Base-by-base conservation (phyloP, 73 alveolate genomes). In the Paramecium sonneborni region DNA sequence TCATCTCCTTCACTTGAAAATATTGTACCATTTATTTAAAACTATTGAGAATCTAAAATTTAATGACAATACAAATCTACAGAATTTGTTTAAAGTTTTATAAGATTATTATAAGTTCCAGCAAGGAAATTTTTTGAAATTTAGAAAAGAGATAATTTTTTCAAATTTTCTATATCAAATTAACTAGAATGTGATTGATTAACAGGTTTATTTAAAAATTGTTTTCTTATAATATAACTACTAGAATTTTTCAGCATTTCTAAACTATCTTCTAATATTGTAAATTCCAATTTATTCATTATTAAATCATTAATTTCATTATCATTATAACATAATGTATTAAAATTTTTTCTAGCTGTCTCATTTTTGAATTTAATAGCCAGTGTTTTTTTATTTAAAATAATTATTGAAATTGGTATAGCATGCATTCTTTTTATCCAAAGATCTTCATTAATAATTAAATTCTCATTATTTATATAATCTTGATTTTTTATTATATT, bases 211-310 rank as follows among this genome's bases (percentile, higher is more conserved):
- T 52, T 52, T 0, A 52, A 18, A 5, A 15, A 18, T 52, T 52
- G 12, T 52, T 52, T 52, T 52, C 30, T 52, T 52, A 4, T 11
- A 18, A 52, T 52, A 52, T 52, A 4, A 21, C 32, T 18, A 52
- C 34, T 52, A 15, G 68, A 52, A 18, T 52, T 52, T 52, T 18
- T 52, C 5, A 52, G 11, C 68, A 52, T 52, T 18, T 52, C 68
- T 52, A 52, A 52, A 52, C 68, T 52, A 14, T 52, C 68, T 18
- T 62, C 44, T 26, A 62, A 12, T 5, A 62, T 26, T 3, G 48
- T 62, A 28, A 62, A 62, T 8, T 62, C 44, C 44, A 62, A 62
- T 62, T 62, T 62, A 32, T 62, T 62, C 84, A 62, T 62, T 62
- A 62, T 32, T 7, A 62, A 62, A 62, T 62, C 46, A n/a, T 52